These are phyloP conservation scores for Hansenula sp. DNA, from an alignment of 1,139 yeast species.

Conservation along the genomic window DNA sequence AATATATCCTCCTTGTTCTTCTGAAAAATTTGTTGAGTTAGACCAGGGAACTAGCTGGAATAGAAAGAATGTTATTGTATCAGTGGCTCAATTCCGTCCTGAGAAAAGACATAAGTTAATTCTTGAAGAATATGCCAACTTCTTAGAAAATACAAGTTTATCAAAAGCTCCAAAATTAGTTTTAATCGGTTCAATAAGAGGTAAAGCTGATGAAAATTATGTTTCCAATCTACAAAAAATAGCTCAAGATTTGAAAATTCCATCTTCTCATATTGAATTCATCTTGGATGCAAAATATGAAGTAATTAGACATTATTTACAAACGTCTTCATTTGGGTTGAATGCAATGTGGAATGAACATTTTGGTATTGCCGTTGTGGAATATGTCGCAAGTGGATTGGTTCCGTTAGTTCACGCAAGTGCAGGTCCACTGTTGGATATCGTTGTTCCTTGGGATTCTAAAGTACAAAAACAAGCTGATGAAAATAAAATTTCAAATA, in stretches of 20 bases:
- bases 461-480: slow-evolving; percentile 24
- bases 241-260: slow-evolving; percentile 47
- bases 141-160: slow-evolving; percentile 23
- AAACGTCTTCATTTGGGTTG: slow-evolving; percentile 69
- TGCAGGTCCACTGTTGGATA: slow-evolving; percentile 91
- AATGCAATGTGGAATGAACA: slow-evolving; percentile 99
- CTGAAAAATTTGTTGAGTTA: slow-evolving; percentile 40
- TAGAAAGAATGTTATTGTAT: slow-evolving; percentile 60
- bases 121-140: slow-evolving; percentile 56
- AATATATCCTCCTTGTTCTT: slow-evolving; percentile 86
- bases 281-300: slow-evolving; percentile 74
- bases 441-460: slow-evolving; percentile 58
- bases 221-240: slow-evolving; percentile 46
- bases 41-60: slow-evolving; percentile 10
- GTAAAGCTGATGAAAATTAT: slow-evolving; percentile 57
- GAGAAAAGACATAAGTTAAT: slow-evolving; percentile 86
- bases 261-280: slow-evolving; percentile 51
- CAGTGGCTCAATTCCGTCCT: slow-evolving; percentile 91
- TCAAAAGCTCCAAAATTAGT: slow-evolving; percentile 48
- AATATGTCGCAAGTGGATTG: slow-evolving; percentile 81
- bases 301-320: slow-evolving; percentile 51
- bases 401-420: slow-evolving; percentile 91
- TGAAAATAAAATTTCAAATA: slow-evolving; percentile 27
- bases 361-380: slow-evolving; percentile 97
- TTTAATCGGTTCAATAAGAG: slow-evolving; percentile 82